These are phyloP conservation scores for Calonectria pteridis DNA, from an alignment of 2,329 filamentous ascomycete genomes.

Conservation along the genomic window DNA sequence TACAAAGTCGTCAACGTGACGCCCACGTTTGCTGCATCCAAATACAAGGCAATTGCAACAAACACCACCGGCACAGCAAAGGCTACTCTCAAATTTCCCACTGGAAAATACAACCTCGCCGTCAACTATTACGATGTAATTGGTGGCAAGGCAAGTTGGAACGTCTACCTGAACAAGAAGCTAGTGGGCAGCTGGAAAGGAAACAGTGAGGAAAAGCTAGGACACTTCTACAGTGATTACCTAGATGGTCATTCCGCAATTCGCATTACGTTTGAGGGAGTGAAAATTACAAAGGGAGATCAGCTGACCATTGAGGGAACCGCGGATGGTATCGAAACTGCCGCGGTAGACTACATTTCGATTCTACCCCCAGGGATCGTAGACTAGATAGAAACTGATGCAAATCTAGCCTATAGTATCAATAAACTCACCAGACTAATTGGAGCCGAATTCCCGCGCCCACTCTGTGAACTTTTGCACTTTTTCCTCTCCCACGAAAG, in stretches of 20 bases:
- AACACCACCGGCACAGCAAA: conserved; percentile 13
- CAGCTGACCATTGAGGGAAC: conserved; percentile 66
- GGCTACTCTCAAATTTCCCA: background rate
- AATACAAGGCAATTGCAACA: conserved; percentile 47
- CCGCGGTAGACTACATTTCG: conserved; percentile 76
- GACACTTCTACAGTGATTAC: conserved; percentile 68
- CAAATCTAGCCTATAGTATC: background rate
- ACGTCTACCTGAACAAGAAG: conserved; percentile 65
- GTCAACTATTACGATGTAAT: conserved; percentile 76
- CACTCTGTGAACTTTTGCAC: conserved; percentile 20
- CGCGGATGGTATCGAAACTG: conserved; percentile 71
- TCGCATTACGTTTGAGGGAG: conserved; percentile 67
- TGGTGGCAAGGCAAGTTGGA: conserved; percentile 68
- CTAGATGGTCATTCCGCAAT: conserved; percentile 76
- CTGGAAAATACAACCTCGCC: conserved; percentile 66
- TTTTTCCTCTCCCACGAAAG: conserved; percentile 12
- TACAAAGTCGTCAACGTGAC: conserved; percentile 67
- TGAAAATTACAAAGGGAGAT: conserved; percentile 65
- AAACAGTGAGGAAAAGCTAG: conserved; percentile 69
- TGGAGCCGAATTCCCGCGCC: conserved; percentile 6
- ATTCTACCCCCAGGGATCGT: conserved; percentile 61
- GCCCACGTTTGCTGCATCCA: conserved; percentile 72
- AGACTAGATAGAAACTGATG: background rate
- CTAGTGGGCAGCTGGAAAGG: conserved; percentile 70
- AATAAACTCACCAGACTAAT: background rate